Evolutionary conservation across 2,329 filamentous ascomycete species (phyloP).

Genomic region (Clarireedia paspali): DNA sequence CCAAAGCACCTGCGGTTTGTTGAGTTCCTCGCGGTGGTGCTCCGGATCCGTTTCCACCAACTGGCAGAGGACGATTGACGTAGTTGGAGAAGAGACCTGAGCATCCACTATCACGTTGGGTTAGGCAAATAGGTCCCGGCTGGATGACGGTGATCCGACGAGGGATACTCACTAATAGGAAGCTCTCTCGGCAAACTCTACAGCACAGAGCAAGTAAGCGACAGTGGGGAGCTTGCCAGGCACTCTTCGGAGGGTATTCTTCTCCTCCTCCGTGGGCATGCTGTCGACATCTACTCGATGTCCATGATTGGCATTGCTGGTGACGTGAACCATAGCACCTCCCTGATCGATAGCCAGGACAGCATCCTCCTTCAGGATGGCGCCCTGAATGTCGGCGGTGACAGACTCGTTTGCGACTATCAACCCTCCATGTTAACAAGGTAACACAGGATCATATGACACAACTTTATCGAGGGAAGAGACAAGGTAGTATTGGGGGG

Average conservation of each 20-base stretch:
- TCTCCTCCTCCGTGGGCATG: slow-evolving; percentile 48
- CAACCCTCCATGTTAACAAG: neutral
- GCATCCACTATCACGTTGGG: neutral
- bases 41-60: slow-evolving; percentile 32
- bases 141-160: slow-evolving; percentile 32
- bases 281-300: slow-evolving; percentile 7
- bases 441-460: neutral
- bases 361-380: slow-evolving; percentile 8
- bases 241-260: slow-evolving; percentile 52
- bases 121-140: neutral
- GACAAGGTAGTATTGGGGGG: neutral
- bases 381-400: slow-evolving; percentile 11
- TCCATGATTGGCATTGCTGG: neutral
- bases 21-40: slow-evolving; percentile 31
- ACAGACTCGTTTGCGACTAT: slow-evolving; percentile 10
- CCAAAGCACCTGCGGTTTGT: slow-evolving; percentile 45
- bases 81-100: slow-evolving; percentile 39
- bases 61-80: slow-evolving; percentile 51
- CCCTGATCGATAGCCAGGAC: slow-evolving; percentile 14
- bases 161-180: slow-evolving; percentile 66
- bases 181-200: slow-evolving; percentile 70
- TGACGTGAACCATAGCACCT: slow-evolving; percentile 14
- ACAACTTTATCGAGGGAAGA: neutral
- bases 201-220: slow-evolving; percentile 63
- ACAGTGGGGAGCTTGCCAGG: slow-evolving; percentile 57